phyloP scores from a whole-genome alignment of 73 alveolate species.

The Tetrahymena malaccensis region DNA sequence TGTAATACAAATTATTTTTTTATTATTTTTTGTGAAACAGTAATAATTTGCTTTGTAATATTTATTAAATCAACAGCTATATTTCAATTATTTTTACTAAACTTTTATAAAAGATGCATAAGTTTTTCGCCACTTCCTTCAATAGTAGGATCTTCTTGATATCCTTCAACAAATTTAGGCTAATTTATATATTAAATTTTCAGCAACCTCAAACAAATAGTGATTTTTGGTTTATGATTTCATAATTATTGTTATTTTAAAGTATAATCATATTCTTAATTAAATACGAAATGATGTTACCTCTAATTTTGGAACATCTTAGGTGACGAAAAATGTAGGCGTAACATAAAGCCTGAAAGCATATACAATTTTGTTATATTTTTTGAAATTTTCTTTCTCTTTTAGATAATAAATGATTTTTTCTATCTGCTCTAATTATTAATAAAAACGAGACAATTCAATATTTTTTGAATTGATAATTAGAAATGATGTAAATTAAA shows the following conservation, averaged over 20 bases:
- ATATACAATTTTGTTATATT: constrained; percentile 31
- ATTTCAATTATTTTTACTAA: background rate
- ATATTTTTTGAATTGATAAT: background rate
- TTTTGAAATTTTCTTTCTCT: constrained; percentile 22
- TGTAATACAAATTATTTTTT: background rate
- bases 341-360: constrained; percentile 35
- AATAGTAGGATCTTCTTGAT: constrained; percentile 30
- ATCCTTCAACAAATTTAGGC: constrained; percentile 19
- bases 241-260: background rate
- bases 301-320: constrained; percentile 20
- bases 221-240: background rate
- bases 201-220: background rate
- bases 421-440: constrained; percentile 2
- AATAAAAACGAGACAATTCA: background rate
- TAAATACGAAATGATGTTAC: background rate
- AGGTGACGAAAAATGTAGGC: constrained; percentile 12
- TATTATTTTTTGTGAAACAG: background rate
- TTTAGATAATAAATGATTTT: constrained; percentile 9
- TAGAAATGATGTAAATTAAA: background rate
- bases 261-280: background rate
- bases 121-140: constrained; percentile 48
- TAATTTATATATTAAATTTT: background rate
- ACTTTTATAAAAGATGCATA: constrained; percentile 30
- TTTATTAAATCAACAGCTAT: background rate
- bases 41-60: background rate